A percentile compares a stretch with the other conserved stretches of the same genome.
These are phyloP conservation scores for Trichoderma aggressivum DNA, from an alignment of 2,329 filamentous ascomycete genomes.

Conservation along the genomic window DNA sequence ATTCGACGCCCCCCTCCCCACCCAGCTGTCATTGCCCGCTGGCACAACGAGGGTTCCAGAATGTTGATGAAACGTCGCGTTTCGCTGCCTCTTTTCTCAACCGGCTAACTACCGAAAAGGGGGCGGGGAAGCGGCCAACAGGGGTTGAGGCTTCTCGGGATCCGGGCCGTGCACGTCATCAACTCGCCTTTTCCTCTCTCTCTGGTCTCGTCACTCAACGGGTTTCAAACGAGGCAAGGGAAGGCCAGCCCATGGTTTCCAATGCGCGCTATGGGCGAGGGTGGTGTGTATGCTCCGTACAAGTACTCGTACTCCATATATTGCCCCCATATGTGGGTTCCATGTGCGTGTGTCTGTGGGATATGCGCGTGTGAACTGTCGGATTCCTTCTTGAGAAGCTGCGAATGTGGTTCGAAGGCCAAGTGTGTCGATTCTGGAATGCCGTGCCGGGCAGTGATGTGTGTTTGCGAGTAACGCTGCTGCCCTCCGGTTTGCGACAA, in stretches of 20 bases:
- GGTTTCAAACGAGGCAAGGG: conserved; percentile 2
- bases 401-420: neutral
- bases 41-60: neutral
- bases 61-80: conserved; percentile 17
- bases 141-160: conserved; percentile 19
- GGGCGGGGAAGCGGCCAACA: conserved; percentile 8
- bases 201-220: conserved; percentile 6
- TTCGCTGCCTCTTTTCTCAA: neutral
- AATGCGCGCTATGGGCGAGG: conserved; percentile 3
- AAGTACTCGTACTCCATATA: neutral
- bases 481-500: conserved; percentile 13
- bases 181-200: conserved; percentile 12
- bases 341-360: neutral
- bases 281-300: neutral
- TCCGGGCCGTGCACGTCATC: conserved; percentile 20
- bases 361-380: conserved; percentile 11
- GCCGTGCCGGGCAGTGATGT: conserved; percentile 14
- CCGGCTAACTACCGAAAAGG: conserved; percentile 20
- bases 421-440: conserved; percentile 14
- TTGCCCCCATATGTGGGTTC: neutral
- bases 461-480: conserved; percentile 16
- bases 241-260: conserved; percentile 1
- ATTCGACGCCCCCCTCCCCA: conserved; percentile 10
- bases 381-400: neutral
- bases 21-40: conserved; percentile 6